These are phyloP conservation scores for Malus hybrid DNA, from an alignment of 331 rosid genomes.

Conservation along the genomic window DNA sequence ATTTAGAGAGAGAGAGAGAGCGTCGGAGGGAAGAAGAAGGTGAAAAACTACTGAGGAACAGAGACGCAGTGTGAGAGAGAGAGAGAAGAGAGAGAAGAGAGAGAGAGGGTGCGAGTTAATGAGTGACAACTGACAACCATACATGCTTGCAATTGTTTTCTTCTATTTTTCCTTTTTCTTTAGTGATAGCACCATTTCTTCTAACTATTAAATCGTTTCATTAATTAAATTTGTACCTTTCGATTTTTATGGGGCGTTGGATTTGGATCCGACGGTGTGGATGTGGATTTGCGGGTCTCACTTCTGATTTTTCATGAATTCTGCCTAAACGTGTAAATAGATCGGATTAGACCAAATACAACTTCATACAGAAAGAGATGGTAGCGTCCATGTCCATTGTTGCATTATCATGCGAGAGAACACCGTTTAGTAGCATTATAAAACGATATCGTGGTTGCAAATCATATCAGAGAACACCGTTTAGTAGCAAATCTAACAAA, in stretches of 20 bases:
- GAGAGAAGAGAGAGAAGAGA: not conserved
- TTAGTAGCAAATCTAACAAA: too few species aligned
- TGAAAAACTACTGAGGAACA: slow-evolving; percentile 6
- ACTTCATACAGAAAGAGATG: too few species aligned
- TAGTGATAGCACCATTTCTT: not conserved
- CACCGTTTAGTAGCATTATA: too few species aligned
- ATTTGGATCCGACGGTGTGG: not conserved
- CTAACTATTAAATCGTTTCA: not conserved
- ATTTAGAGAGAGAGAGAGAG: not conserved
- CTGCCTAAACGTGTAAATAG: too few species aligned
- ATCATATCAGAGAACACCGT: too few species aligned
- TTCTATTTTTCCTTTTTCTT: not conserved
- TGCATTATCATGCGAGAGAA: too few species aligned
- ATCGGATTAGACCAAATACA: too few species aligned
- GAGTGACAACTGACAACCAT: not conserved
- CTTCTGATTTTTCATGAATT: not conserved
- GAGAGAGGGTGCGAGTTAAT: not conserved
- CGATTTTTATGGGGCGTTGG: not conserved
- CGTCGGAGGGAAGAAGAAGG: slow-evolving; percentile 8
- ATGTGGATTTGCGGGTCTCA: not conserved
- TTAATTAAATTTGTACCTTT: not conserved
- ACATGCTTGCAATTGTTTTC: not conserved
- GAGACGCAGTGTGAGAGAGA: not conserved
- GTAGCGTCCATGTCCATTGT: too few species aligned
- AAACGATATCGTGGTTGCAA: too few species aligned